Base-by-base conservation (phyloP, 2,329 filamentous ascomycete species). In the Penicillium sp. region DNA sequence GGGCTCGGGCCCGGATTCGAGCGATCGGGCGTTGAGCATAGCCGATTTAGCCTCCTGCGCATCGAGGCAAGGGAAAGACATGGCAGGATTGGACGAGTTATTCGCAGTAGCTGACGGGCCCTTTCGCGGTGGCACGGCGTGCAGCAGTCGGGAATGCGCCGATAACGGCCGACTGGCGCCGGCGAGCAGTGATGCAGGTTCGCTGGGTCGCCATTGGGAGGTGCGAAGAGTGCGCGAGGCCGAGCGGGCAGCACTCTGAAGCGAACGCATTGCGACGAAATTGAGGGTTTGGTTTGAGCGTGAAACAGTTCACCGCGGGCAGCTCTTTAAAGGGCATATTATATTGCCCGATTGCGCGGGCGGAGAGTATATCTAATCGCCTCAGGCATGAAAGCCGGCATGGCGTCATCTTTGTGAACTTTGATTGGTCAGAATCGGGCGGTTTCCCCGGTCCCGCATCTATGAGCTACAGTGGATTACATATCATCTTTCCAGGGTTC, bases 11-110 rank as follows among this genome's bases (percentile, higher is more conserved):
- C 93, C 93, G 47, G 87, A 88, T 23, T 86, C 84, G 48, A 88
- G 81, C 37, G 89, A 90, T 55, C 80, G 80, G 16, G 85, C 83
- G 64, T 85, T 84, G 47, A 98, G 86, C 10, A 81, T 88, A 5
- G 89, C 89, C 0, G 93, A 91, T 61, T 88, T 88, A 35, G 83
- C 85, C 70, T 96, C 92, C 55, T 93, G 81, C 3, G 89, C 91
- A 70, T 96, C 92, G 46, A 96, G 88, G 71, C 92, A 96, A 3
- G 92, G 92, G 67, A 96, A 96, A 0, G 90, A 87, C 82, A 96
- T 89, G 64, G 92, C 89, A 3, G 92, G 91, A 70, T 96, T 96
- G 4, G 90, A 91, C 1, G 80, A 78, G 65, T 72, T 66, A 31
- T 63, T 65, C 13, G 61, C 61, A n/a, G 58, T 49, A 8, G 54